A percentile compares a stretch with the other conserved stretches of the same genome.
phyloP scores from a whole-genome alignment of 2,329 filamentous ascomycete species.

The Alternaria sp. region DNA sequence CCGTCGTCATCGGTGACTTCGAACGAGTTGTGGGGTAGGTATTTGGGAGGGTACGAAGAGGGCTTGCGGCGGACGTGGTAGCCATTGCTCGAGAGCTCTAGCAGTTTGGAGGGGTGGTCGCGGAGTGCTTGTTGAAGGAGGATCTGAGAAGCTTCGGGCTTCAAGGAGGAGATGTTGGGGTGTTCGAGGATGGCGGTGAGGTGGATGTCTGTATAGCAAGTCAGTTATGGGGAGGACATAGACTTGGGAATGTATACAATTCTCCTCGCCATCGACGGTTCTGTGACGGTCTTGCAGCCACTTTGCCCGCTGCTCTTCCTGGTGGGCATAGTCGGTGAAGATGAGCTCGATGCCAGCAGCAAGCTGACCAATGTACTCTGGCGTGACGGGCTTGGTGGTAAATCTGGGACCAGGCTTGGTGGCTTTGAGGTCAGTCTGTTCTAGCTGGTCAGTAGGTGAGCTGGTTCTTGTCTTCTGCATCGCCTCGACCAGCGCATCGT shows the following conservation, averaged over 20 bases:
- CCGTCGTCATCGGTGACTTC: constrained; percentile 35
- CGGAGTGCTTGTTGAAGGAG: constrained; percentile 37
- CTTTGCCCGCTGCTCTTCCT: constrained; percentile 27
- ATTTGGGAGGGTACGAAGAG: constrained; percentile 37
- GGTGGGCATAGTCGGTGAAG: constrained; percentile 46
- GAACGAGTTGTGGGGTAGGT: constrained; percentile 36
- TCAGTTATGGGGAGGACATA: background rate
- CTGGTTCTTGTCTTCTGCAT: constrained; percentile 33
- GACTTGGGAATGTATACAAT: constrained; percentile 22
- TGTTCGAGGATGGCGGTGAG: constrained; percentile 41
- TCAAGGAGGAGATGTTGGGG: constrained; percentile 36
- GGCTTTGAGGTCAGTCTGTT: constrained; percentile 13
- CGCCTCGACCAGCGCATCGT: constrained; percentile 31
- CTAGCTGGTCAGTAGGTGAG: constrained; percentile 18
- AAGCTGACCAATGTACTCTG: constrained; percentile 39
- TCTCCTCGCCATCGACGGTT: constrained; percentile 28
- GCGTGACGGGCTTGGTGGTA: constrained; percentile 22
- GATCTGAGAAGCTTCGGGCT: constrained; percentile 38
- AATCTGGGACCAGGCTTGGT: constrained; percentile 26
- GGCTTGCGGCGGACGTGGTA: constrained; percentile 41
- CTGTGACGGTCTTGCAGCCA: constrained; percentile 39
- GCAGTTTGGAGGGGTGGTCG: constrained; percentile 17
- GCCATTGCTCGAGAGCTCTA: constrained; percentile 34
- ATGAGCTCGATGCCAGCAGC: constrained; percentile 41
- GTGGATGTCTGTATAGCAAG: constrained; percentile 34